phyloP scores from a whole-genome alignment of 2,329 filamentous ascomycete species.

The Bisporella sp. region DNA sequence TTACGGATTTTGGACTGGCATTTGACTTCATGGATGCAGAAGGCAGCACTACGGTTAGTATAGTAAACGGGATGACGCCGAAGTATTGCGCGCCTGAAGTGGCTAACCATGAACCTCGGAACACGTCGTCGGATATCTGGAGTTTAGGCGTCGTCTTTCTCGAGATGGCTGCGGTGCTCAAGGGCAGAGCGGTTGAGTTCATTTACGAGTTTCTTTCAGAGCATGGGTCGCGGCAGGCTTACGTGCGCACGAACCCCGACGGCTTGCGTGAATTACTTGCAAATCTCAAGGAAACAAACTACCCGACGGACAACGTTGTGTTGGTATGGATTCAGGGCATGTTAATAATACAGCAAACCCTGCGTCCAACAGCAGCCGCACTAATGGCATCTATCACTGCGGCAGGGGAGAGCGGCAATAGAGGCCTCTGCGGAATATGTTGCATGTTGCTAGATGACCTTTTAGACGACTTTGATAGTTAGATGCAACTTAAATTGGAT shows the following conservation, averaged over 20 bases:
- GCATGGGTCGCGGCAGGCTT: neutral
- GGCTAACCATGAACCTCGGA: neutral
- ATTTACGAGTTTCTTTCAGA: conserved; percentile 1
- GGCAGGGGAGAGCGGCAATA: neutral
- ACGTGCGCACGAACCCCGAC: neutral
- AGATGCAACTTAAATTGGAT: too few relatives aligned
- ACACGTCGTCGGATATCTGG: conserved; percentile 10
- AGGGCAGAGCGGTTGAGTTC: conserved; percentile 1
- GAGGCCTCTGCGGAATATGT: conserved; percentile 1
- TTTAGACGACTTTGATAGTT: too few relatives aligned
- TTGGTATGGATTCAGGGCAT: neutral
- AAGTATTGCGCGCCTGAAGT: conserved; percentile 11
- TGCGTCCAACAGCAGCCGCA: neutral
- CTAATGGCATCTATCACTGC: neutral
- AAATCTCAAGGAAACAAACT: neutral
- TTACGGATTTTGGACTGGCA: conserved; percentile 10
- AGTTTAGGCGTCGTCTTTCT: conserved; percentile 14
- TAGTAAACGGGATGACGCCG: neutral
- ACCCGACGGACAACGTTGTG: neutral
- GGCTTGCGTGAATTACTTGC: neutral
- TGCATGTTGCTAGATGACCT: neutral
- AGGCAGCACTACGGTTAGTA: conserved; percentile 7
- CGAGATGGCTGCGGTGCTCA: conserved; percentile 11
- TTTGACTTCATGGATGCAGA: neutral
- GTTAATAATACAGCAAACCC: neutral